phyloP scores from a whole-genome alignment of 306 rosid species.

The Abrus pulchellus region DNA sequence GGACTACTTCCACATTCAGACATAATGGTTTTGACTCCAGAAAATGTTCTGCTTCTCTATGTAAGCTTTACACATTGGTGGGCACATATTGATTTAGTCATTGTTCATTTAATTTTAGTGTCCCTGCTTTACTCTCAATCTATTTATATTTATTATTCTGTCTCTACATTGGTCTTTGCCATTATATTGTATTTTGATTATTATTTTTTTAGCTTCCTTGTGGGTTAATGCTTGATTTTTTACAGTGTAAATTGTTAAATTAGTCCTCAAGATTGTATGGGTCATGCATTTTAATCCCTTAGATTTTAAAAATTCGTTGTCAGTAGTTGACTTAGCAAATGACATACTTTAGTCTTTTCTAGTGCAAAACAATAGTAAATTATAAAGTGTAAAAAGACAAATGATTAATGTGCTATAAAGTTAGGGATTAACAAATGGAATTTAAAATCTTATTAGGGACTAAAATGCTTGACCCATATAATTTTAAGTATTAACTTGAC shows the following conservation, averaged over 20 bases:
- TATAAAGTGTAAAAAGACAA: too few relatives aligned
- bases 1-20: slow-evolving; percentile 85
- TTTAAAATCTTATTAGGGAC: too few relatives aligned
- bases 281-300: too few relatives aligned
- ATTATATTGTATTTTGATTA: neutral
- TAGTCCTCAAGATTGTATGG: too few relatives aligned
- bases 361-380: too few relatives aligned
- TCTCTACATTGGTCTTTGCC: slow-evolving; percentile 2
- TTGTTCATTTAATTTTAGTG: slow-evolving; percentile 28
- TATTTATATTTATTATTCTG: slow-evolving; percentile 17
- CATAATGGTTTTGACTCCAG: slow-evolving; percentile 85
- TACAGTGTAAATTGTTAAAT: neutral
- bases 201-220: slow-evolving; percentile 34
- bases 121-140: neutral
- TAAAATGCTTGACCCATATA: too few relatives aligned
- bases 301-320: too few relatives aligned
- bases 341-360: too few relatives aligned
- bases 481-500: too few relatives aligned
- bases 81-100: slow-evolving; percentile 28
- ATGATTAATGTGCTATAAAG: too few relatives aligned
- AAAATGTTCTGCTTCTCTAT: slow-evolving; percentile 82
- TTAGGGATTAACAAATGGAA: too few relatives aligned
- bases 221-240: slow-evolving; percentile 12
- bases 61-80: slow-evolving; percentile 66
- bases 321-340: too few relatives aligned